Evolutionary conservation across 2,329 filamentous ascomycete genomes (phyloP).

Genomic region (Aotearoamyces nothofagi): DNA sequence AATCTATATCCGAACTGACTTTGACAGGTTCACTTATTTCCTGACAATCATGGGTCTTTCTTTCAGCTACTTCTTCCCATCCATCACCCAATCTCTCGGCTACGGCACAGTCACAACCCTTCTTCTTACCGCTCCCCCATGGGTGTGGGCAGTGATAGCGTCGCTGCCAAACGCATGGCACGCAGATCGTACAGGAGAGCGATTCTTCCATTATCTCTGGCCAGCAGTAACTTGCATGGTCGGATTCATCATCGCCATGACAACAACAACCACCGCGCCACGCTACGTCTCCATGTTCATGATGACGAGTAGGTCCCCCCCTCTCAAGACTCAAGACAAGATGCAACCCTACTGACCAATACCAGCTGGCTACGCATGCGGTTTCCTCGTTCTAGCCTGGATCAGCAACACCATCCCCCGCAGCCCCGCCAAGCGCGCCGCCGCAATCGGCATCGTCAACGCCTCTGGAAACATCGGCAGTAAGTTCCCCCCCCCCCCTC

Average conservation of each 20-base stretch:
- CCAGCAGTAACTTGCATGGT: slow-evolving; percentile 38
- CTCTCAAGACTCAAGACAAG: neutral
- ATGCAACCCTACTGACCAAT: neutral
- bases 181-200: slow-evolving; percentile 55
- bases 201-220: slow-evolving; percentile 50
- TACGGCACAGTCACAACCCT: slow-evolving; percentile 36
- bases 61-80: slow-evolving; percentile 23
- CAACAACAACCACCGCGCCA: slow-evolving; percentile 10
- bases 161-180: slow-evolving; percentile 64
- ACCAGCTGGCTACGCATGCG: slow-evolving; percentile 3
- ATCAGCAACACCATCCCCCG: slow-evolving; percentile 6
- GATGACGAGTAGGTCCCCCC: slow-evolving; percentile 5
- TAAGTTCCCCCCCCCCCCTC: too few species aligned
- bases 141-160: too few species aligned
- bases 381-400: slow-evolving; percentile 5
- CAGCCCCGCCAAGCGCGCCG: slow-evolving; percentile 5
- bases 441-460: slow-evolving; percentile 7
- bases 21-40: too few species aligned
- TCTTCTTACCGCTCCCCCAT: slow-evolving; percentile 36
- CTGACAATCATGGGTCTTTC: neutral
- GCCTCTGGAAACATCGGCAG: slow-evolving; percentile 5
- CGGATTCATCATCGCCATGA: slow-evolving; percentile 15
- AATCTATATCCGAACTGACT: slow-evolving; percentile 2
- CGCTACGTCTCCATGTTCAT: slow-evolving; percentile 14
- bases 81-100: slow-evolving; percentile 32